These are phyloP conservation scores for Backusella circina DNA, from an alignment of 192 early-diverging fungal species.

Conservation along the genomic window DNA sequence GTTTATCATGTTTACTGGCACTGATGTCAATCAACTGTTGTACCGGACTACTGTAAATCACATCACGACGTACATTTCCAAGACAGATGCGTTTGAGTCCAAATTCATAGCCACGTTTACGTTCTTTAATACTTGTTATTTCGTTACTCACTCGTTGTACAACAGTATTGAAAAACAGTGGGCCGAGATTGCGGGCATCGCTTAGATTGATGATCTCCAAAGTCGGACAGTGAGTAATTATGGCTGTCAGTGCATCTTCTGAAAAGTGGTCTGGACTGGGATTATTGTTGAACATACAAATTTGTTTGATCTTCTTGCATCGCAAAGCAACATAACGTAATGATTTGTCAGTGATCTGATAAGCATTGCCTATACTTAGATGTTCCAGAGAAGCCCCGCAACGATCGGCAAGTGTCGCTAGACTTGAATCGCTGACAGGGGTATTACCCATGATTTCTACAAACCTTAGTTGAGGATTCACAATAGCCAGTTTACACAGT, in stretches of 20 bases:
- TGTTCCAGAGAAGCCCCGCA: slow-evolving; percentile 21
- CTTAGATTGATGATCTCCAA: slow-evolving; percentile 19
- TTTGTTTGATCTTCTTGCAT: slow-evolving; percentile 17
- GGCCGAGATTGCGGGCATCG: slow-evolving; percentile 25
- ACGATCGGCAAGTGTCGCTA: slow-evolving; percentile 24
- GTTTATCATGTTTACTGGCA: slow-evolving; percentile 11
- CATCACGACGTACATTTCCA: slow-evolving; percentile 17
- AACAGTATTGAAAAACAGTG: slow-evolving; percentile 16
- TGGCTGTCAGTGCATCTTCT: slow-evolving; percentile 13
- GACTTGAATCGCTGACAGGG: slow-evolving; percentile 21
- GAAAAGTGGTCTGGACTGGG: slow-evolving; percentile 15
- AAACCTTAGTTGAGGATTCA: slow-evolving; percentile 17
- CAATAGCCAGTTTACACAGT: slow-evolving; percentile 27
- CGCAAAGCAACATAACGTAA: slow-evolving; percentile 13
- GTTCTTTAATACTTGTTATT: neutral
- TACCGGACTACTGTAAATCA: slow-evolving; percentile 5
- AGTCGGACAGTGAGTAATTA: slow-evolving; percentile 8
- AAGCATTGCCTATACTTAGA: slow-evolving; percentile 27
- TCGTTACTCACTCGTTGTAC: slow-evolving; percentile 19
- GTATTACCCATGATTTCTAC: slow-evolving; percentile 31
- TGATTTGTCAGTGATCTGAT: slow-evolving; percentile 25
- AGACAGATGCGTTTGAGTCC: slow-evolving; percentile 26
- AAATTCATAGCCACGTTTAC: neutral
- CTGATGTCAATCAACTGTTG: slow-evolving; percentile 20
- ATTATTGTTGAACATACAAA: slow-evolving; percentile 27